Conservation (phyloP, 2,329 filamentous ascomycete species). For the Talaromyces sp. region DNA sequence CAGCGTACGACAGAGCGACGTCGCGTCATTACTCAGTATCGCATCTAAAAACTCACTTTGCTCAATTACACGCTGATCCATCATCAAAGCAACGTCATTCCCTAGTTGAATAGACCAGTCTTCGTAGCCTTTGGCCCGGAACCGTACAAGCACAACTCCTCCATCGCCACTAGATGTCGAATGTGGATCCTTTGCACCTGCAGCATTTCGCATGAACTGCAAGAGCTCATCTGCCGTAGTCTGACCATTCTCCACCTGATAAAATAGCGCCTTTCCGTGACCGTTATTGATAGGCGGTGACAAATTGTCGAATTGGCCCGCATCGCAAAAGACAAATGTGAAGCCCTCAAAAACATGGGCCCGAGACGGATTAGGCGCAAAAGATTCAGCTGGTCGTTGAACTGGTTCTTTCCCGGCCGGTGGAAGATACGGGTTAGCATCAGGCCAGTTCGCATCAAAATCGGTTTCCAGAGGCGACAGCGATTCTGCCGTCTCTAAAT, state of each 20-base stretch:
- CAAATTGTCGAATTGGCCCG: slow-evolving; percentile 69
- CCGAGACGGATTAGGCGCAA: slow-evolving; percentile 63
- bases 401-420: slow-evolving; percentile 70
- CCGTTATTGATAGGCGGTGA: slow-evolving; percentile 70
- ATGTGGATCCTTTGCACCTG: slow-evolving; percentile 66
- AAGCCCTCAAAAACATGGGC: slow-evolving; percentile 75
- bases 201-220: slow-evolving; percentile 66
- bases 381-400: slow-evolving; percentile 61
- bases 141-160: slow-evolving; percentile 69
- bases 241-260: slow-evolving; percentile 54
- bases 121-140: slow-evolving; percentile 54
- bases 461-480: slow-evolving; percentile 66
- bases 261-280: slow-evolving; percentile 73
- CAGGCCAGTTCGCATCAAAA: slow-evolving; percentile 74
- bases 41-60: slow-evolving; percentile 90
- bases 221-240: slow-evolving; percentile 73
- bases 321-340: slow-evolving; percentile 80
- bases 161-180: slow-evolving; percentile 61
- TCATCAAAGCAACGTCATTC: slow-evolving; percentile 61
- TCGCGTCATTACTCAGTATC: slow-evolving; percentile 75
- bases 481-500: slow-evolving; percentile 47
- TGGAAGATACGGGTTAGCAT: slow-evolving; percentile 66
- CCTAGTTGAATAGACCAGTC: slow-evolving; percentile 68
- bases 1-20: slow-evolving; percentile 63
- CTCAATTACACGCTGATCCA: slow-evolving; percentile 78